Evolutionary conservation across 805 yeast genomes (phyloP).

Genomic region (Yarrowia porcina): DNA sequence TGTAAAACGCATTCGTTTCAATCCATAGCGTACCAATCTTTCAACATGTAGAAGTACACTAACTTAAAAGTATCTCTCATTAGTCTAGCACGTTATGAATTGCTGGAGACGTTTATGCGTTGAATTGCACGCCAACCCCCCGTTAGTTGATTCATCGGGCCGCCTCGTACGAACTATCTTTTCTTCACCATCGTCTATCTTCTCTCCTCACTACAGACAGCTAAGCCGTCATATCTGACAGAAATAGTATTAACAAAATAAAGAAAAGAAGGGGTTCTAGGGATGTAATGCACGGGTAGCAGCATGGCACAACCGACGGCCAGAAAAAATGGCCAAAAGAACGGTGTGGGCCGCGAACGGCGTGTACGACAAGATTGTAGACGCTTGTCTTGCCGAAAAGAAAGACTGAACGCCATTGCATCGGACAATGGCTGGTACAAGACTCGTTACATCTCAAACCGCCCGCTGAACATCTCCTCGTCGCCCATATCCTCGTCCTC

Average conservation of each 20-base stretch:
- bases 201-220: too few relatives aligned
- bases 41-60: too few relatives aligned
- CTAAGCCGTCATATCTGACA: neutral
- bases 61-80: too few relatives aligned
- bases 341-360: neutral
- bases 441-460: constrained; percentile 18
- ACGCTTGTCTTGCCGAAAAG: neutral
- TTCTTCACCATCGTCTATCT: too few relatives aligned
- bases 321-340: neutral
- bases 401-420: neutral
- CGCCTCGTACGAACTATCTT: too few relatives aligned
- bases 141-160: too few relatives aligned
- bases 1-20: too few relatives aligned
- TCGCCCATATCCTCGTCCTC: constrained; percentile 27
- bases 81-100: too few relatives aligned
- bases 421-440: neutral
- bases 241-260: constrained; percentile 11
- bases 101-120: too few relatives aligned
- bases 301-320: neutral
- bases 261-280: neutral
- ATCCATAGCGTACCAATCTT: too few relatives aligned
- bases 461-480: constrained; percentile 25
- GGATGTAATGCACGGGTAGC: neutral
- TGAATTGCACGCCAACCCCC: too few relatives aligned
- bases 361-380: neutral